Conservation (phyloP, 495 filamentous ascomycete species). For the Neurospora intermedia region DNA sequence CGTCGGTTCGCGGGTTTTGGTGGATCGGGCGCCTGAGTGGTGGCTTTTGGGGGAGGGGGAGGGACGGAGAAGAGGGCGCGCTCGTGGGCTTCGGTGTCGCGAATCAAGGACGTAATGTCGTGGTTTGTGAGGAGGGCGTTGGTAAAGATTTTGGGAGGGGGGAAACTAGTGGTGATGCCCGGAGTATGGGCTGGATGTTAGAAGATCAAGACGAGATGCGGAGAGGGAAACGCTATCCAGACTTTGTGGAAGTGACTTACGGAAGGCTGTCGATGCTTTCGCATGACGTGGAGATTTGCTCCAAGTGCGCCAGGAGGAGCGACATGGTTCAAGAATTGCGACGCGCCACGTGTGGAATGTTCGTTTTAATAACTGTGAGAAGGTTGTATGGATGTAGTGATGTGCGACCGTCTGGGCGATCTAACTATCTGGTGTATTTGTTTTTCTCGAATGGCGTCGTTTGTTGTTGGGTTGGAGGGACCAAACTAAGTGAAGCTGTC, state of each 20-base stretch:
- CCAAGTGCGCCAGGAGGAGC: constrained; percentile 72
- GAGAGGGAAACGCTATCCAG: neutral
- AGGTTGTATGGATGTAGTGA: neutral
- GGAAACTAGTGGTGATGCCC: constrained; percentile 48
- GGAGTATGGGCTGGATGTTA: neutral
- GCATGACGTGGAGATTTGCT: constrained; percentile 80
- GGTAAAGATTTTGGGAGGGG: constrained; percentile 87
- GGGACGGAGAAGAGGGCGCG: constrained; percentile 89
- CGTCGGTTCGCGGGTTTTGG: constrained; percentile 29
- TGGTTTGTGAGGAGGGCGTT: constrained; percentile 78
- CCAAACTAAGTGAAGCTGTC: neutral
- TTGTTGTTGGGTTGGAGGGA: neutral
- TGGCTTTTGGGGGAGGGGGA: constrained; percentile 42
- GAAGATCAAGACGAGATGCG: neutral
- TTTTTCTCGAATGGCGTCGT: neutral
- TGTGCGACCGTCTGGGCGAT: neutral
- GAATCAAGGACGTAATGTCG: constrained; percentile 89
- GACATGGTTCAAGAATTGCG: constrained; percentile 41
- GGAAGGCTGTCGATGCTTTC: constrained; percentile 74
- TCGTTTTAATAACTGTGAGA: neutral
- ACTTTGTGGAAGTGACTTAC: constrained; percentile 34
- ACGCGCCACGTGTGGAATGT: neutral
- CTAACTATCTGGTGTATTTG: neutral
- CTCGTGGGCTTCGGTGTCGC: constrained; percentile 92
- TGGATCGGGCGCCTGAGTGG: constrained; percentile 20